Evolutionary conservation across 495 filamentous ascomycete genomes (phyloP), one percentile per base, ranked within the genome.

Genomic region (Bombardia bombarda): DNA sequence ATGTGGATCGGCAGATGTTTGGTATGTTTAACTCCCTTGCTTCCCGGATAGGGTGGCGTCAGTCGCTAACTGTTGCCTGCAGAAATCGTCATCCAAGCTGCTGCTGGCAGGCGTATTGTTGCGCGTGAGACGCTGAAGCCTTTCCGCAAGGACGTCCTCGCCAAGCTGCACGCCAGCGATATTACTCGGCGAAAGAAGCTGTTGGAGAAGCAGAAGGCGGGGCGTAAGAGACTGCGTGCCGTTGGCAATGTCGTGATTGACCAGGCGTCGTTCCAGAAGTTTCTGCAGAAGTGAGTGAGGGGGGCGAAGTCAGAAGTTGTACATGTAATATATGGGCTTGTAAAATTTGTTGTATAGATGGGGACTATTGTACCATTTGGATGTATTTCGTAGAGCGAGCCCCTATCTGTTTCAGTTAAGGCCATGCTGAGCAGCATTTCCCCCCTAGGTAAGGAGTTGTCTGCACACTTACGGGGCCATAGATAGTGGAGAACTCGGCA

Each of bases 151-250:
- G 92, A 98, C 55, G 78, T 98, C 3, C 68, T 94, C 46, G 82
- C 84, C 25, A 98, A 98, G 63, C 71, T 98, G 44, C 94, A 98
- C 58, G 92, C 93, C 7, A 83, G 81, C 51, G 92, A 98, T 67
- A 75, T 94, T 14, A 77, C 75, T 8, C 71, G 92, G 25, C 75
- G 89, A 36, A 74, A 80, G 56, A 98, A 98, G 66, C 62, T 98
- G 49, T 58, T 98, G 32, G 90, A 97, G 67, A 95, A 89, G 72
- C 92, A 98, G 64, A 98, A 98, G 68, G 90, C 90, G 51, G 92
- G 92, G 1, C 76, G 87, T 45, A 97, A 95, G 77, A 85, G 79
- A 66, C 63, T 97, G 44, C 75, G 76, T 42, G 66, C 78, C 2
- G 77, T 84, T 16, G 82, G 79, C 17, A 80, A 94, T 53, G 87